These are phyloP conservation scores for Elaeis guineensis DNA, from an alignment of 176 grass and related monocot species.

Conservation along the genomic window DNA sequence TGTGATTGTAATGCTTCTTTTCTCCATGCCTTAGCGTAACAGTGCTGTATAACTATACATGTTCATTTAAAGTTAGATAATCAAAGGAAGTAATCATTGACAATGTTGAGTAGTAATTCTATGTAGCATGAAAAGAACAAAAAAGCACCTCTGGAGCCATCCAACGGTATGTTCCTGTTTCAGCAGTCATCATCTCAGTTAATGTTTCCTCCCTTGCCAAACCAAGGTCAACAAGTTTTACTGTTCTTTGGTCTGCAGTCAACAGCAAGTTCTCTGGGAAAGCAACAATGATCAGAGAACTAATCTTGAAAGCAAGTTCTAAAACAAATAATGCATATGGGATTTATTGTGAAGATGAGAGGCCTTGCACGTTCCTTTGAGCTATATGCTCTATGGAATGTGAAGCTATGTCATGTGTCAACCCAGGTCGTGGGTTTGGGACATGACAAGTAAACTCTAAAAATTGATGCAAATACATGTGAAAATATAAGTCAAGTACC, in stretches of 20 bases:
- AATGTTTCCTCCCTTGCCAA: constrained; percentile 98
- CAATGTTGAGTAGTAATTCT: not conserved
- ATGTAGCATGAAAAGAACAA: not conserved
- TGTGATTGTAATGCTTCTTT: constrained; percentile 99
- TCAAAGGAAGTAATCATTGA: no score
- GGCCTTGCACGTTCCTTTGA: no score
- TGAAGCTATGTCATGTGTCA: no score
- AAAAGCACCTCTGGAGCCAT: constrained; percentile 92
- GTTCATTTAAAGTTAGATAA: not conserved
- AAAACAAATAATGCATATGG: no score
- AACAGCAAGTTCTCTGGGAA: constrained; percentile 77
- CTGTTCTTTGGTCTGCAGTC: constrained; percentile 77
- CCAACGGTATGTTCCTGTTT: constrained; percentile 99
- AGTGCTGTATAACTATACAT: constrained; percentile 79
- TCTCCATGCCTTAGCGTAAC: constrained; percentile 94
- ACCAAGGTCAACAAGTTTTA: constrained; percentile 98
- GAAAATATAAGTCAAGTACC: no score
- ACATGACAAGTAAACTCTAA: no score
- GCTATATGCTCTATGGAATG: no score
- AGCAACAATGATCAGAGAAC: not conserved
- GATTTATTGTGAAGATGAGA: no score
- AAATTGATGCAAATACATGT: no score
- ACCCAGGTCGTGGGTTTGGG: no score
- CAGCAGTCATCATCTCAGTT: constrained; percentile 99
- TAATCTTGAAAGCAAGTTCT: no score